Evolutionary conservation across 2,329 filamentous ascomycete species (phyloP).

Genomic region (Diaporthe australafricana): DNA sequence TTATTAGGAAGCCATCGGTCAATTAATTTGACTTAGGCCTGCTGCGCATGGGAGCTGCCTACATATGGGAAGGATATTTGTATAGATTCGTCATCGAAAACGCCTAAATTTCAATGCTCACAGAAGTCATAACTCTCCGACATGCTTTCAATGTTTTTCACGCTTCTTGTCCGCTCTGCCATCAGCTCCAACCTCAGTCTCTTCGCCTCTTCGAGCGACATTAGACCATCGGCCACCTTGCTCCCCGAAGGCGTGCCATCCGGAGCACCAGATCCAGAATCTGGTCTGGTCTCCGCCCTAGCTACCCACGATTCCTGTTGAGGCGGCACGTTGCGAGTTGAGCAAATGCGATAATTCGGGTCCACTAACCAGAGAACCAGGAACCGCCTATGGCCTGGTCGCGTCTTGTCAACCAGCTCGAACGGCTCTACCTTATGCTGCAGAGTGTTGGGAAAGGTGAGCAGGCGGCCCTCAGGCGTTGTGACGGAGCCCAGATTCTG

Average conservation of each 20-base stretch:
- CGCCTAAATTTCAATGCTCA: slow-evolving; percentile 24
- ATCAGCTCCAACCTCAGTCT: slow-evolving; percentile 33
- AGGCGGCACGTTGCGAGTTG: slow-evolving; percentile 53
- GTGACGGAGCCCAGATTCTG: slow-evolving; percentile 56
- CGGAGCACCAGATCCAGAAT: background rate
- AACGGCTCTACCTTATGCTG: slow-evolving; percentile 66
- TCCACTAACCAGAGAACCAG: slow-evolving; percentile 71
- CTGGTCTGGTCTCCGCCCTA: slow-evolving; percentile 28
- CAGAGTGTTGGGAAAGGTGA: slow-evolving; percentile 55
- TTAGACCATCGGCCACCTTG: slow-evolving; percentile 34
- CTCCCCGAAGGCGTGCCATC: slow-evolving; percentile 15
- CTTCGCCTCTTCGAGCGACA: slow-evolving; percentile 36
- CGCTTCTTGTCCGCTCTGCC: slow-evolving; percentile 24
- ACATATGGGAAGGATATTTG: background rate
- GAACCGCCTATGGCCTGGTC: slow-evolving; percentile 66
- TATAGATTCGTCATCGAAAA: background rate
- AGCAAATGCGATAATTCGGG: slow-evolving; percentile 62
- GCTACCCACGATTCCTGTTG: slow-evolving; percentile 52
- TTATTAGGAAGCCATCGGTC: too few relatives aligned
- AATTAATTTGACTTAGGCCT: too few relatives aligned
- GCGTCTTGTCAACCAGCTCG: slow-evolving; percentile 58
- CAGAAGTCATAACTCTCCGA: slow-evolving; percentile 32
- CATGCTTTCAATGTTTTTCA: background rate
- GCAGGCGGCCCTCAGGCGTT: slow-evolving; percentile 54
- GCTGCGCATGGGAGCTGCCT: too few relatives aligned